Conservation (phyloP, 495 filamentous ascomycete species). For the Friedmanniomyces simplex region DNA sequence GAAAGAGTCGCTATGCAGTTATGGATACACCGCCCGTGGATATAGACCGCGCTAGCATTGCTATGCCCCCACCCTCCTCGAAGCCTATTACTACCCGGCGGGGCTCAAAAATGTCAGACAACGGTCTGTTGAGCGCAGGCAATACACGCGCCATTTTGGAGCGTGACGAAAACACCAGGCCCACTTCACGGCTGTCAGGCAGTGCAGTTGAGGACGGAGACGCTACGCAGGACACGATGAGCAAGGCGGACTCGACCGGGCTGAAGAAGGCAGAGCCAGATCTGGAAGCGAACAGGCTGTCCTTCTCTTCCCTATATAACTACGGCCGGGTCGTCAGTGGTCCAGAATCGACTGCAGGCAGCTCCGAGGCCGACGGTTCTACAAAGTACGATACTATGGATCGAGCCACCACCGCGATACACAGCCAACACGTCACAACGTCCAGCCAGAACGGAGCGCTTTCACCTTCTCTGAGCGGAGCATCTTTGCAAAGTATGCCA, state of each 20-base stretch:
- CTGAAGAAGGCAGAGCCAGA: constrained; percentile 15
- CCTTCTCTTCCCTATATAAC: constrained; percentile 53
- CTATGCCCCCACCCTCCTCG: constrained; percentile 45
- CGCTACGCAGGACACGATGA: background rate
- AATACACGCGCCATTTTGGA: background rate
- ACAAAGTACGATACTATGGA: background rate
- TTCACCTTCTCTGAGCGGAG: constrained; percentile 25
- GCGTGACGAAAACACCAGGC: background rate
- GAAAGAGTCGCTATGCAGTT: constrained; percentile 46
- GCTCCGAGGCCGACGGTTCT: constrained; percentile 30
- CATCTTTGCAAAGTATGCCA: background rate
- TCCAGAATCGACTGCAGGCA: constrained; percentile 32
- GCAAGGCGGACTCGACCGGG: background rate
- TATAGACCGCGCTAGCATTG: constrained; percentile 47
- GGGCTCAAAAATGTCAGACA: constrained; percentile 1
- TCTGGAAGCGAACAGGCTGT: constrained; percentile 50
- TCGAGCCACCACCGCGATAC: constrained; percentile 39
- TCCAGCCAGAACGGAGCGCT: constrained; percentile 29
- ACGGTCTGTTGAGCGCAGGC: background rate
- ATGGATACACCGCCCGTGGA: constrained; percentile 38
- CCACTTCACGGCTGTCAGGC: background rate
- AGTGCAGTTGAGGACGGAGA: background rate
- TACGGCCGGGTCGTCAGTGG: constrained; percentile 23
- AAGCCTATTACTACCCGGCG: constrained; percentile 10
- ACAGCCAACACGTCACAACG: constrained; percentile 46